Evolutionary conservation across 495 filamentous ascomycete genomes (phyloP), one percentile per base, ranked within the genome.

Genomic region (Penicillium roqueforti): DNA sequence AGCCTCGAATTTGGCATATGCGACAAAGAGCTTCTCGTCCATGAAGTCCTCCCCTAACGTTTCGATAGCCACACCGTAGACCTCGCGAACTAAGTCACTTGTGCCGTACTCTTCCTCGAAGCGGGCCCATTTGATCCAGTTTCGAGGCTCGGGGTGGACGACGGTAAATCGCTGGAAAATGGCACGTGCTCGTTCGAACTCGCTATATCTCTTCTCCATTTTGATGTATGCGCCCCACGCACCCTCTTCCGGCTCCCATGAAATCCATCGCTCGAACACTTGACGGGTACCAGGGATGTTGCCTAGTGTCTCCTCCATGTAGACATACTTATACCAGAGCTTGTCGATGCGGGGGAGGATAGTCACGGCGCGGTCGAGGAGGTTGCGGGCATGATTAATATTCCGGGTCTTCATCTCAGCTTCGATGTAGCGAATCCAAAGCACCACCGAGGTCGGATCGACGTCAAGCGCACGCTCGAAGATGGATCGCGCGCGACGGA

Each of bases 61-160:
- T 61, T 97, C 92, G 31, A 97, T 85, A 11, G 93, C 95, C 54
- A 80, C 77, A 6, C 91, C 91, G 66, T 91, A 97, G 7, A 97
- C 93, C 56, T 97, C 92, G 37, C 93, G 81, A 6, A 98, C 93
- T 61, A 92, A 64, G 63, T 96, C 93, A 62, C 83, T 88, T 0
- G 91, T 95, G 4, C 93, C 93, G 60, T 82, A 87, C 62, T 98
- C 95, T 70, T 97, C 93, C 67, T 98, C 93, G 61, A 97, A 98
- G 38, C 90, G 84, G 57, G 93, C 86, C 93, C 93, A 98, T 69
- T 97, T 97, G 67, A 97, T 91, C 95, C 95, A 98, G 58, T 97
- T 97, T 68, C 85, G 81, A 31, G 93, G 89, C 63, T 98, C 92
- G 8, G 95, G 91, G 64, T 97, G 95, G 3, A 98, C 92, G 37